Percentiles rank a stretch among this genome's conserved stretches.
Conservation (phyloP, 768 basidiomycete species). For the Goffeauzyma gilvescens region DNA sequence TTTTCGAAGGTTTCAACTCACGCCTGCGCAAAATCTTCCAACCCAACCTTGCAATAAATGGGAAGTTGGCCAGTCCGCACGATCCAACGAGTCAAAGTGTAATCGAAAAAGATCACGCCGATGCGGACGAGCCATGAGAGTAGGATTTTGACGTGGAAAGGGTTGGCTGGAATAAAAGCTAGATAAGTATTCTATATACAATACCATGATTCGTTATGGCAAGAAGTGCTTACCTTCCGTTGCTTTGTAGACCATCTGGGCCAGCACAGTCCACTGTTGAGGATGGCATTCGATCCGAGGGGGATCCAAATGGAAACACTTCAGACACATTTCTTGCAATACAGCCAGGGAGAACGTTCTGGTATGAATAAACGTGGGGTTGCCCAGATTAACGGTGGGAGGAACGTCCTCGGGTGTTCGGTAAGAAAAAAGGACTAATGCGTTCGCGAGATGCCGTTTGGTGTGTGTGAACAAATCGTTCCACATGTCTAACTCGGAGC, state of each 20-base stretch:
- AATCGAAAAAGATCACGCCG: slow-evolving; percentile 7
- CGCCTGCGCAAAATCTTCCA: slow-evolving; percentile 8
- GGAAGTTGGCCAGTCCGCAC: slow-evolving; percentile 2
- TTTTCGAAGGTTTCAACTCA: no score
- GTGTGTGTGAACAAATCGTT: background rate
- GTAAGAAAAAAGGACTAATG: slow-evolving; percentile 12
- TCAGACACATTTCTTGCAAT: slow-evolving; percentile 1
- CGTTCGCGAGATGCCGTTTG: slow-evolving; percentile 10
- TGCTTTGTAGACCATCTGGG: slow-evolving; percentile 11
- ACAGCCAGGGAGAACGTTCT: slow-evolving; percentile 3
- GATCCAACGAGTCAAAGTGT: background rate
- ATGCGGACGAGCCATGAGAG: background rate
- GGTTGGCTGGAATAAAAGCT: slow-evolving; percentile 8
- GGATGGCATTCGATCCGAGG: no score
- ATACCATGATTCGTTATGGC: no score
- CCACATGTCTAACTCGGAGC: slow-evolving; percentile 6
- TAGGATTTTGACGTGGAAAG: slow-evolving; percentile 12
- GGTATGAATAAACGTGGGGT: slow-evolving; percentile 5
- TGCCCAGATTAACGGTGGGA: slow-evolving; percentile 1
- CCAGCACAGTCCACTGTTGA: slow-evolving; percentile 2
- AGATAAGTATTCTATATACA: no score
- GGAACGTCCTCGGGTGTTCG: slow-evolving; percentile 7
- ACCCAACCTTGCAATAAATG: slow-evolving; percentile 1
- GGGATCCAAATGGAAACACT: slow-evolving; percentile 4
- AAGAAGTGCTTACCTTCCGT: slow-evolving; percentile 10